Conservation (phyloP, 2,329 filamentous ascomycete species). For the Phoma herbarum region DNA sequence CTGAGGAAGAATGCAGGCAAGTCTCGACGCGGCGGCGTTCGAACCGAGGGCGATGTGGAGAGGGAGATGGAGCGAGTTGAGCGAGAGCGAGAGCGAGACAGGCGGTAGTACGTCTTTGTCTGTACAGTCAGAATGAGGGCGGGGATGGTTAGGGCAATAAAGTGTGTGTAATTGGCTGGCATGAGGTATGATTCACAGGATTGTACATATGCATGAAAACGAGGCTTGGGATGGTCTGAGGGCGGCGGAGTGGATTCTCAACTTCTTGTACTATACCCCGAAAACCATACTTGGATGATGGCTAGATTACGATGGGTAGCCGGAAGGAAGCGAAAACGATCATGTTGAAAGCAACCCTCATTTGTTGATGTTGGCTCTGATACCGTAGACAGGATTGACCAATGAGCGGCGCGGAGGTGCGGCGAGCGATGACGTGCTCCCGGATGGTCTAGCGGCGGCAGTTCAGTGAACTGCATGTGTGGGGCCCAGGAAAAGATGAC, state of each 20-base stretch:
- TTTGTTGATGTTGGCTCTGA: not conserved
- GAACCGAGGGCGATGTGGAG: conserved; percentile 45
- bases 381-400: not conserved
- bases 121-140: not conserved
- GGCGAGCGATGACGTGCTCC: conserved; percentile 37
- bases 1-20: conserved; percentile 43
- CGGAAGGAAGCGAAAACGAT: not conserved
- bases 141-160: not conserved
- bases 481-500: conserved; percentile 33
- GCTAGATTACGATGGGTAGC: not conserved
- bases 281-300: conserved; percentile 12
- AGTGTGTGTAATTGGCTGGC: not conserved
- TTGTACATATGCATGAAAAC: conserved; percentile 4
- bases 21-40: conserved; percentile 43
- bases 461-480: conserved; percentile 30
- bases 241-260: conserved; percentile 2
- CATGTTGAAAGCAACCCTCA: too few species aligned
- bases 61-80: conserved; percentile 45
- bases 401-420: conserved; percentile 6
- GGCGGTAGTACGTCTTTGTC: conserved; percentile 21
- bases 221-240: not conserved
- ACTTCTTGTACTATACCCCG: conserved; percentile 19
- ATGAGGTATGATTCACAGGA: not conserved
- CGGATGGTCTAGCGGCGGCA: conserved; percentile 41
- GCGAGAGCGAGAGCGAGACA: conserved; percentile 44